Percentiles rank a stretch among this genome's conserved stretches.
phyloP scores from a whole-genome alignment of 805 yeast genomes.

The Saccharomycopsis selenospora region DNA sequence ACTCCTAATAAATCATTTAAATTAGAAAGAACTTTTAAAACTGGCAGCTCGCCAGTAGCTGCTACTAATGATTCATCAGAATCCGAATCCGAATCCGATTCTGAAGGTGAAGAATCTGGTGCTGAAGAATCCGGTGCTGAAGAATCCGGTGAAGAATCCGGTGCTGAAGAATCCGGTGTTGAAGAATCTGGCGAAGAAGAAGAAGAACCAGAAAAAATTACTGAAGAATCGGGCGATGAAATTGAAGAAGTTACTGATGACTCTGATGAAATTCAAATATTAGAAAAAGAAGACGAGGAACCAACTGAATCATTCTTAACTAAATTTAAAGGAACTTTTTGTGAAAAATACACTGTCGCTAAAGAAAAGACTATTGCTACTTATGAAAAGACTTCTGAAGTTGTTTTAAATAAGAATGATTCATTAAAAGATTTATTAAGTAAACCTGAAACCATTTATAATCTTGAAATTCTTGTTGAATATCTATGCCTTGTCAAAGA shows the following conservation, averaged over 20 bases:
- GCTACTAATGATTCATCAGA: background rate
- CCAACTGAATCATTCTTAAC: background rate
- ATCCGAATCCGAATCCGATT: background rate
- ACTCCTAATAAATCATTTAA: slow-evolving; percentile 6
- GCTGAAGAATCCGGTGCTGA: background rate
- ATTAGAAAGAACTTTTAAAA: background rate
- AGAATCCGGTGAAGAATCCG: background rate
- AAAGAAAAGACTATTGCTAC: slow-evolving; percentile 3
- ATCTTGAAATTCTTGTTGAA: slow-evolving; percentile 21
- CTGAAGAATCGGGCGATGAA: background rate
- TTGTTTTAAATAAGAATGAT: slow-evolving; percentile 1
- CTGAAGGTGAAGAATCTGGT: slow-evolving; percentile 4
- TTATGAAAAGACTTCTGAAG: background rate
- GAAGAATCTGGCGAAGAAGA: slow-evolving; percentile 16
- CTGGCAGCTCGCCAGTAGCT: background rate
- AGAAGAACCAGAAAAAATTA: slow-evolving; percentile 10
- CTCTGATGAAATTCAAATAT: slow-evolving; percentile 5
- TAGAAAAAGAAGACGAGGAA: slow-evolving; percentile 5
- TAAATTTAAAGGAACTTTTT: slow-evolving; percentile 7
- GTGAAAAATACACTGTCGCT: slow-evolving; percentile 3
- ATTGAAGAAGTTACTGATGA: background rate
- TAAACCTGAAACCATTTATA: slow-evolving; percentile 9
- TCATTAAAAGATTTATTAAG: slow-evolving; percentile 11
- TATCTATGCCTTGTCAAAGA: slow-evolving; percentile 18
- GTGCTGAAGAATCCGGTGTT: slow-evolving; percentile 3